phyloP scores from a whole-genome alignment of 306 rosid species.

The Malus orientalis region DNA sequence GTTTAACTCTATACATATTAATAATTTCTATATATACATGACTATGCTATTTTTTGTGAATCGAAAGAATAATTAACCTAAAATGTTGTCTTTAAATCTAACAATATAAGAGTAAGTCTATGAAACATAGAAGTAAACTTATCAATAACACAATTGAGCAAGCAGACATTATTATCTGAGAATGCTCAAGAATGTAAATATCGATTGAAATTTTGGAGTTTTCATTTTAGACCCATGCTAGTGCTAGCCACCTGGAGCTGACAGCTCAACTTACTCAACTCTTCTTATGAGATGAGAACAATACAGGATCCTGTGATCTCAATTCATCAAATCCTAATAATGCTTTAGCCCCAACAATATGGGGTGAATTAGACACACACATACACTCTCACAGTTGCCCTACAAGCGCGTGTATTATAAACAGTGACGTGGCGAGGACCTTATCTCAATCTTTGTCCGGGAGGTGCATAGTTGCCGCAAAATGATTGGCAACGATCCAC shows the following conservation, averaged over 20 bases:
- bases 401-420: not conserved
- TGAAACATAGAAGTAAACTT: too few relatives aligned
- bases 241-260: not conserved
- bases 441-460: constrained; percentile 1
- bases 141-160: too few relatives aligned
- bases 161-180: not conserved
- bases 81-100: too few relatives aligned
- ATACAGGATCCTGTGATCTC: not conserved
- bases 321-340: not conserved
- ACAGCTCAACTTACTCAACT: not conserved
- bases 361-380: not conserved
- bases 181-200: not conserved
- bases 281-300: not conserved
- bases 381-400: not conserved
- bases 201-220: not conserved
- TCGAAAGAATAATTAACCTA: too few relatives aligned
- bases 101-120: too few relatives aligned
- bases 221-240: not conserved
- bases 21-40: too few relatives aligned
- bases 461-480: not conserved
- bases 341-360: not conserved
- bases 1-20: too few relatives aligned
- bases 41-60: too few relatives aligned
- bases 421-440: not conserved
- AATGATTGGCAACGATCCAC: not conserved